Evolutionary conservation across 306 rosid genomes (phyloP).

Genomic region (Malus asiatica): DNA sequence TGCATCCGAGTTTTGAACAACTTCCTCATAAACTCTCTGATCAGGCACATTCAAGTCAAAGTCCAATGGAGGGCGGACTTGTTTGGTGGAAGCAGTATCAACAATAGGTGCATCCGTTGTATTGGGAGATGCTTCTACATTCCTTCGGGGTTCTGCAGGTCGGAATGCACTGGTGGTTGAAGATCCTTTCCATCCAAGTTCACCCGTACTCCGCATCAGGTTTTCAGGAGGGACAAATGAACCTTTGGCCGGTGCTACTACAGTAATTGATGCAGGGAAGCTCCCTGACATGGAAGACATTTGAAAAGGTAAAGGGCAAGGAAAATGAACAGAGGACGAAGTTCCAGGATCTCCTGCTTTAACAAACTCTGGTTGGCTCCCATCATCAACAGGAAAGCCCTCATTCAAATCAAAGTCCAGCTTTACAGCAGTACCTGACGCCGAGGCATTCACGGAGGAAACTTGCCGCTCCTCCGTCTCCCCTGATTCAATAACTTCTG

Average conservation of each 20-base stretch:
- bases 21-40: constrained; percentile 61
- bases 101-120: constrained; percentile 29
- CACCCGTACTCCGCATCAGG: constrained; percentile 55
- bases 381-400: constrained; percentile 77
- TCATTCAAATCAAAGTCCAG: constrained; percentile 91
- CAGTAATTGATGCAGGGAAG: constrained; percentile 69
- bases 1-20: constrained; percentile 22
- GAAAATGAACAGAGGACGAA: constrained; percentile 47
- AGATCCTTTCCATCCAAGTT: constrained; percentile 96
- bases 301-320: constrained; percentile 55
- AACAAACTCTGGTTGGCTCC: constrained; percentile 44
- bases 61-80: constrained; percentile 63
- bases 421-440: constrained; percentile 40
- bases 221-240: constrained; percentile 69
- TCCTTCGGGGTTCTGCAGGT: constrained; percentile 88
- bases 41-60: constrained; percentile 82
- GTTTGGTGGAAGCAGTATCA: constrained; percentile 42
- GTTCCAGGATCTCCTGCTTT: constrained; percentile 36
- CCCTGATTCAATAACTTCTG: constrained; percentile 24
- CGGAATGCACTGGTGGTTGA: constrained; percentile 97
- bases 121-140: constrained; percentile 31
- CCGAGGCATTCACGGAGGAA: constrained; percentile 22
- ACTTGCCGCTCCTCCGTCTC: constrained; percentile 26
- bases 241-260: constrained; percentile 89
- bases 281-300: constrained; percentile 52